Evolutionary conservation across 2,329 filamentous ascomycete species (phyloP).

Genomic region (Clarireedia homoeocarpa): DNA sequence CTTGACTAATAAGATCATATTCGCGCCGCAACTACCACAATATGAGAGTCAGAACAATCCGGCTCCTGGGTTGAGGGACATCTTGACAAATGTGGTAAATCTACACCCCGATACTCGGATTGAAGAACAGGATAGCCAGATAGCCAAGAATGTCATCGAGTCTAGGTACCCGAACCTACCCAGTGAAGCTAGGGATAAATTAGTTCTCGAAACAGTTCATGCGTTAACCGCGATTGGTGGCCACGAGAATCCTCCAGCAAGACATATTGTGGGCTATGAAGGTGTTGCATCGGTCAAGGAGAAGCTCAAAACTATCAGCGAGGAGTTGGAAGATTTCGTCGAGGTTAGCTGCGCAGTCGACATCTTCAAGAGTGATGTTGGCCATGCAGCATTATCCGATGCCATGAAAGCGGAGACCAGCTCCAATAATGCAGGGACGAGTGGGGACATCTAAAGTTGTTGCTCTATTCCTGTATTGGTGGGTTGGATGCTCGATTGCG

Average conservation of each 20-base stretch:
- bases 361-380: constrained; percentile 28
- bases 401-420: not conserved
- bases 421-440: not conserved
- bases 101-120: constrained; percentile 57
- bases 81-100: constrained; percentile 73
- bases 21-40: constrained; percentile 68
- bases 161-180: constrained; percentile 70
- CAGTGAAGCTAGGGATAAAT: constrained; percentile 56
- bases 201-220: constrained; percentile 85
- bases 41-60: constrained; percentile 63
- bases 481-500: too few relatives aligned
- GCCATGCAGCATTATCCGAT: constrained; percentile 20
- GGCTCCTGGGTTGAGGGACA: constrained; percentile 75
- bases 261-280: constrained; percentile 90
- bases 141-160: constrained; percentile 35
- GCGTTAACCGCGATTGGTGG: constrained; percentile 88
- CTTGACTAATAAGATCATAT: constrained; percentile 78
- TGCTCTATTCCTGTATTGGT: too few relatives aligned
- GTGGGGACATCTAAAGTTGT: not conserved
- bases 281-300: constrained; percentile 84
- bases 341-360: constrained; percentile 58
- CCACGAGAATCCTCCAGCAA: constrained; percentile 87
- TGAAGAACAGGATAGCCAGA: constrained; percentile 19
- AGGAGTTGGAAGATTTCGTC: constrained; percentile 93
- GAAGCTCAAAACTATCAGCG: constrained; percentile 91